These are phyloP conservation scores for Deuterostichococcus epilithicus DNA, from an alignment of 139 green algal genomes.

Conservation along the genomic window DNA sequence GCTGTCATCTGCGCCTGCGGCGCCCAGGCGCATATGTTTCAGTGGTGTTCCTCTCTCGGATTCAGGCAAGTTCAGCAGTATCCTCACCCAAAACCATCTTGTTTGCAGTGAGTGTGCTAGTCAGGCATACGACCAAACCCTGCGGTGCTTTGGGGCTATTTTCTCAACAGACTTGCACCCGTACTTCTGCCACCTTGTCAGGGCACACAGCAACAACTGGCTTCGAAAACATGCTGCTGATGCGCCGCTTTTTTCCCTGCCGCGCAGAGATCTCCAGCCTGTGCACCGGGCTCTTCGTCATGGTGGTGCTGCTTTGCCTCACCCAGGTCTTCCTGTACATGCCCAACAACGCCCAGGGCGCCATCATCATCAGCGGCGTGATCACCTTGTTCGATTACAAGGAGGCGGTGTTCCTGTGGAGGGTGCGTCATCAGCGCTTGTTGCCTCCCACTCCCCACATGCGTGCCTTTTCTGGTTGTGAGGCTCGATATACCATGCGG, in stretches of 20 bases:
- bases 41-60: no score
- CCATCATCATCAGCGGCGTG: constrained; percentile 69
- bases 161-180: no score
- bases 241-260: neutral
- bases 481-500: neutral
- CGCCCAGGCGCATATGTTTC: no score
- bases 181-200: no score
- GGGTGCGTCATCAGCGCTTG: constrained; percentile 16
- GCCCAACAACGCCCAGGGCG: constrained; percentile 65
- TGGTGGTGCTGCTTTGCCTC: constrained; percentile 69
- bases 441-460: neutral
- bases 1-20: no score
- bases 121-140: no score
- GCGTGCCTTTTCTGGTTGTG: neutral
- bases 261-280: neutral
- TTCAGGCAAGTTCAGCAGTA: no score
- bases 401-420: constrained; percentile 40
- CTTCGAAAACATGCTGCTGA: neutral
- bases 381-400: constrained; percentile 52
- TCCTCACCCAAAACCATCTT: no score
- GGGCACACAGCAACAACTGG: neutral
- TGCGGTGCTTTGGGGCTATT: no score
- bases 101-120: no score
- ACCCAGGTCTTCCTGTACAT: constrained; percentile 71
- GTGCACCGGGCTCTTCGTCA: constrained; percentile 46